Evolutionary conservation across 75 land plant genomes (phyloP).

Genomic region (Picea glauca): DNA sequence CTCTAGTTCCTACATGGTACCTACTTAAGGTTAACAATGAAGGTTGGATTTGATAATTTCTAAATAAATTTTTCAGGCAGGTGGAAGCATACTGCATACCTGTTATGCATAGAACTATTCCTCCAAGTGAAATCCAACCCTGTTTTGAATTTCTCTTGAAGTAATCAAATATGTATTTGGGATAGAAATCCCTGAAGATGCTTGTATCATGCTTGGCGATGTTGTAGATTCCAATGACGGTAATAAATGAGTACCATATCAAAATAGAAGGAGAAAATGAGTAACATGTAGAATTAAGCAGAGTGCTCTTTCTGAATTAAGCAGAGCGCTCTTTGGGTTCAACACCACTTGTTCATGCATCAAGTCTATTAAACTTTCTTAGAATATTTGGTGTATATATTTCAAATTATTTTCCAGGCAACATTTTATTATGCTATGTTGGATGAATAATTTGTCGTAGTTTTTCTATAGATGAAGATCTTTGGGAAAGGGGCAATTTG

Average conservation of each 20-base stretch:
- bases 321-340: too few species aligned
- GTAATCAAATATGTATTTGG: slow-evolving; percentile 31
- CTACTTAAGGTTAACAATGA: too few species aligned
- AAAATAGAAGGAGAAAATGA: slow-evolving; percentile 37
- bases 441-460: too few species aligned
- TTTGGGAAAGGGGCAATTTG: too few species aligned
- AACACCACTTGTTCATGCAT: too few species aligned
- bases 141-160: slow-evolving; percentile 26
- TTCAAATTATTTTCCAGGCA: too few species aligned
- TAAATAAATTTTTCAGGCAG: background rate
- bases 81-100: slow-evolving; percentile 13
- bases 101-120: slow-evolving; percentile 46
- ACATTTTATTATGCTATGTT: too few species aligned
- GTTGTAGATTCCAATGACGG: slow-evolving; percentile 35
- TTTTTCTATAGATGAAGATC: too few species aligned
- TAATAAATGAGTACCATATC: slow-evolving; percentile 41
- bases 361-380: too few species aligned
- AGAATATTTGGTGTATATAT: too few species aligned
- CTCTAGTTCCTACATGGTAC: slow-evolving; percentile 54
- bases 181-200: slow-evolving; percentile 41
- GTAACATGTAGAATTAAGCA: too few species aligned
- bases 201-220: slow-evolving; percentile 29
- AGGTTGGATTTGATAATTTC: background rate
- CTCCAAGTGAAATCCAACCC: slow-evolving; percentile 55
- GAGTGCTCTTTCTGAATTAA: too few species aligned